These are phyloP conservation scores for Backusella australiensis DNA, from an alignment of 192 early-diverging fungal genomes.

Conservation along the genomic window DNA sequence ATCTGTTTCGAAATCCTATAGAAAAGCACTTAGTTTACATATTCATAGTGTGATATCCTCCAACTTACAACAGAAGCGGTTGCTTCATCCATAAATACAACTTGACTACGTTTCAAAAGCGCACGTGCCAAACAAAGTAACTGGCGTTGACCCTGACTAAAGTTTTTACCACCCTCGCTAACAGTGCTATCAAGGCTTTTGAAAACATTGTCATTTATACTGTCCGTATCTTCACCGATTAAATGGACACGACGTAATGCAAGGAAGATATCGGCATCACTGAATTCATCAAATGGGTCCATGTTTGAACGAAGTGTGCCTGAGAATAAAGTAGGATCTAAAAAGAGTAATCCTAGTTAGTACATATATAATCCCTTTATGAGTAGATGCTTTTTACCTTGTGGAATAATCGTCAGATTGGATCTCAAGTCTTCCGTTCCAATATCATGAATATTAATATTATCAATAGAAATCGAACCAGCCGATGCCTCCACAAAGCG, in stretches of 20 bases:
- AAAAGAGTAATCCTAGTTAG: not conserved
- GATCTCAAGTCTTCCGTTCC: constrained; percentile 77
- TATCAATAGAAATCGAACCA: constrained; percentile 73
- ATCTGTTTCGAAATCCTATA: constrained; percentile 54
- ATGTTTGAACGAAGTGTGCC: constrained; percentile 77
- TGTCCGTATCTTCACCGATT: not conserved
- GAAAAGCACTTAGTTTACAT: not conserved
- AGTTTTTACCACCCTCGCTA: constrained; percentile 79
- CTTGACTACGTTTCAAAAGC: constrained; percentile 49
- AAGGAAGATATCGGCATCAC: constrained; percentile 75
- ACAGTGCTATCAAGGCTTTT: constrained; percentile 44
- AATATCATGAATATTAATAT: constrained; percentile 62
- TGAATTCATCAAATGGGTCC: constrained; percentile 82
- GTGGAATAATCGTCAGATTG: constrained; percentile 85
- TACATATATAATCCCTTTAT: no score
- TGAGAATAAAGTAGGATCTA: constrained; percentile 42
- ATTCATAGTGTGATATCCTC: no score
- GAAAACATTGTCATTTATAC: constrained; percentile 21
- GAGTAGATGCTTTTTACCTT: constrained; percentile 40
- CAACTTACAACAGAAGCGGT: constrained; percentile 34
- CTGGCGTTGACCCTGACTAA: constrained; percentile 79
- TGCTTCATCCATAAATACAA: constrained; percentile 59
- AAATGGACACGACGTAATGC: constrained; percentile 71
- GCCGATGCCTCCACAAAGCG: constrained; percentile 56
- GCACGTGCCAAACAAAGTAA: constrained; percentile 79